phyloP scores from a whole-genome alignment of 2,329 filamentous ascomycete genomes.

The Aspergillus japonicus region DNA sequence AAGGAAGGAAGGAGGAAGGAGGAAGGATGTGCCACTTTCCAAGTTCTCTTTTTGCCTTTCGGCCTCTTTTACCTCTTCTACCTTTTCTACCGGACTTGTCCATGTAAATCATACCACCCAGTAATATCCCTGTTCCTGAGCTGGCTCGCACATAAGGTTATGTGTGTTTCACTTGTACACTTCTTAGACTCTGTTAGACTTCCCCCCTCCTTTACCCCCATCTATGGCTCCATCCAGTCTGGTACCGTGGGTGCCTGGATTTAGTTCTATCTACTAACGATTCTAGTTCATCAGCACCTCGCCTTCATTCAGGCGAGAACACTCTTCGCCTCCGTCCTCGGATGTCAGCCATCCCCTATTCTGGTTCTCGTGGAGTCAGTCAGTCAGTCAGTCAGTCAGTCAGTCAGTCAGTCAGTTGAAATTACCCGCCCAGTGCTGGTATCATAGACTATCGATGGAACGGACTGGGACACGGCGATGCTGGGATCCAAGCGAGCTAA shows the following conservation, averaged over 20 bases:
- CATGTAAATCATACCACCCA: too few relatives aligned
- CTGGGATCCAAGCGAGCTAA: slow-evolving; percentile 2
- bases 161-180: slow-evolving; percentile 7
- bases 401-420: not conserved
- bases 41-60: not conserved
- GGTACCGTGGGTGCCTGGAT: slow-evolving; percentile 1
- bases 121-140: not conserved
- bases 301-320: not conserved
- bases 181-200: not conserved
- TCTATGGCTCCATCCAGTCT: not conserved
- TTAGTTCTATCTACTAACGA: slow-evolving; percentile 4
- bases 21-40: not conserved
- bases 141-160: slow-evolving; percentile 7
- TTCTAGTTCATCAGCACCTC: not conserved
- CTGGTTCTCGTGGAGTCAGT: not conserved
- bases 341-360: not conserved
- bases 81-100: too few relatives aligned
- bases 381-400: not conserved
- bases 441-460: not conserved
- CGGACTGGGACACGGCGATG: not conserved
- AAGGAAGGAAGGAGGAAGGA: too few relatives aligned
- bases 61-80: too few relatives aligned
- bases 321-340: not conserved
- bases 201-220: not conserved
- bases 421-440: not conserved